Percentiles rank a stretch among this genome's conserved stretches.
Evolutionary conservation across 768 basidiomycete species (phyloP).

Genomic region (Scleroderma citrinum): DNA sequence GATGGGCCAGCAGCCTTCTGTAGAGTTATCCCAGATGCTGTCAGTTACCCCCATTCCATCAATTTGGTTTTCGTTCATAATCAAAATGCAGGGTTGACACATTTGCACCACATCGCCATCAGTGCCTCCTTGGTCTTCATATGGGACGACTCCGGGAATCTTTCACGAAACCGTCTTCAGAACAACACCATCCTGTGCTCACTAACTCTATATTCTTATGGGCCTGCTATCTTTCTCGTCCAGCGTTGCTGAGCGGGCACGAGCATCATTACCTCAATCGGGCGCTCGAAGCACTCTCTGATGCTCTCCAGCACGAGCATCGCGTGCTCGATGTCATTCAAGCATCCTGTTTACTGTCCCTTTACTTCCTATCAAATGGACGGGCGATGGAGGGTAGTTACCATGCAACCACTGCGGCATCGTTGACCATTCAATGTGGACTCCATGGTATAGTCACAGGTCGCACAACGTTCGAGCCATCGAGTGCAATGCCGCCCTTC

Average conservation of each 20-base stretch:
- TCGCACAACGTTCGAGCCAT: slow-evolving; percentile 30
- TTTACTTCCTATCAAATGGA: slow-evolving; percentile 74
- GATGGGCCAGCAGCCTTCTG: slow-evolving; percentile 41
- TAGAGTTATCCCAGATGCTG: slow-evolving; percentile 65
- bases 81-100: slow-evolving; percentile 54
- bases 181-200: slow-evolving; percentile 70
- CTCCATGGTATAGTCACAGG: slow-evolving; percentile 44
- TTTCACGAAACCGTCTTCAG: slow-evolving; percentile 43
- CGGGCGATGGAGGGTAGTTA: slow-evolving; percentile 74
- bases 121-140: slow-evolving; percentile 67
- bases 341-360: slow-evolving; percentile 67
- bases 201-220: slow-evolving; percentile 80
- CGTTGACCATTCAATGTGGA: slow-evolving; percentile 68
- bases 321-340: slow-evolving; percentile 67
- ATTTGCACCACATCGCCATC: slow-evolving; percentile 68
- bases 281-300: slow-evolving; percentile 55
- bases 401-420: slow-evolving; percentile 68
- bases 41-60: slow-evolving; percentile 28
- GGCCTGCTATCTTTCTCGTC: slow-evolving; percentile 75
- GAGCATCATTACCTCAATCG: slow-evolving; percentile 67
- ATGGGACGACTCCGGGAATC: slow-evolving; percentile 61
- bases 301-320: slow-evolving; percentile 52
- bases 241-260: slow-evolving; percentile 62
- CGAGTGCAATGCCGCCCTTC: slow-evolving; percentile 30
- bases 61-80: slow-evolving; percentile 4